A percentile compares a stretch with the other conserved stretches of the same genome.
phyloP scores from a whole-genome alignment of 2,329 filamentous ascomycete genomes.

The Nemania serpens region DNA sequence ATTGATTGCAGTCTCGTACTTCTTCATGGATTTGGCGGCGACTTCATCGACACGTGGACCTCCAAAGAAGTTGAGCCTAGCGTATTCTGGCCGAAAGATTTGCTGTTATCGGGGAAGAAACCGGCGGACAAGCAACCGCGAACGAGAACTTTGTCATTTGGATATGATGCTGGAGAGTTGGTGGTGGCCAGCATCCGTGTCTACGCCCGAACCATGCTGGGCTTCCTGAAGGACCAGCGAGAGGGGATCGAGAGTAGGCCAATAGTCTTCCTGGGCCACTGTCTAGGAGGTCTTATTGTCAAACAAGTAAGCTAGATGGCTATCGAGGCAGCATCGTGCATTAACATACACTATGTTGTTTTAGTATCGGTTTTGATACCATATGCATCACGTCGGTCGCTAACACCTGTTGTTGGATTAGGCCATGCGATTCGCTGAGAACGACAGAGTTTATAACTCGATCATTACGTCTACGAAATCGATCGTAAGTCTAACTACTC shows the following conservation, averaged over 20 bases:
- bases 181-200: neutral
- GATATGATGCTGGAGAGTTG: neutral
- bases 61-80: neutral
- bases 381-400: neutral
- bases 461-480: constrained; percentile 3
- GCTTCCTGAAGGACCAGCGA: neutral
- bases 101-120: neutral
- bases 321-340: neutral
- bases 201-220: neutral
- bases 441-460: neutral
- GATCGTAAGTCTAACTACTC: neutral
- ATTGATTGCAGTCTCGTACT: neutral
- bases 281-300: constrained; percentile 8
- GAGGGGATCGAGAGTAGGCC: neutral
- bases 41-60: constrained; percentile 3
- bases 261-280: constrained; percentile 10
- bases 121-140: neutral
- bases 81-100: constrained; percentile 4
- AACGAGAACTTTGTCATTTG: constrained; percentile 11
- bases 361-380: neutral
- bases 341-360: neutral
- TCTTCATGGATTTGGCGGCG: constrained; percentile 1
- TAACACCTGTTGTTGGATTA: neutral
- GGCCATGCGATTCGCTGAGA: constrained; percentile 4
- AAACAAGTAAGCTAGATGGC: neutral